phyloP scores from a whole-genome alignment of 1,139 yeast species.

The Kodamaea alishanica region DNA sequence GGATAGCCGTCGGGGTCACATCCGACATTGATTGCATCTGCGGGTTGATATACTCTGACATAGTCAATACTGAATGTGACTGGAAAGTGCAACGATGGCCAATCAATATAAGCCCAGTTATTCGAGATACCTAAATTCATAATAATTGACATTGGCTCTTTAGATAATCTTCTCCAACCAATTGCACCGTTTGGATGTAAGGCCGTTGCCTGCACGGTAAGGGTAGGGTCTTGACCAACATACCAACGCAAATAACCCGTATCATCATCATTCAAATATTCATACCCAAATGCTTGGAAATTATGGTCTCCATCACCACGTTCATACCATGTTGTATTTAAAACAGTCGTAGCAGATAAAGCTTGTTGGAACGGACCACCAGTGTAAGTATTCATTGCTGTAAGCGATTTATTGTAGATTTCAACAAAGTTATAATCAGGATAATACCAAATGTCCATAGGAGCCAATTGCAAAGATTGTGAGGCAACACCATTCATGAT shows the following conservation, averaged over 20 bases:
- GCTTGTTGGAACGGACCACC: constrained; percentile 91
- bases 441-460: constrained; percentile 80
- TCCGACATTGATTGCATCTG: constrained; percentile 45
- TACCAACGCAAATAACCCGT: constrained; percentile 81
- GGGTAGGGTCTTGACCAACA: constrained; percentile 66
- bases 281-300: constrained; percentile 76
- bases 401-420: constrained; percentile 55
- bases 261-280: constrained; percentile 63
- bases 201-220: constrained; percentile 58
- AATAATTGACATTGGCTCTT: constrained; percentile 83
- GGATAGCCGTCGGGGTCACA: constrained; percentile 79
- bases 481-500: constrained; percentile 63
- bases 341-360: constrained; percentile 65
- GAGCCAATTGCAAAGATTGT: constrained; percentile 81
- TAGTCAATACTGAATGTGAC: constrained; percentile 65
- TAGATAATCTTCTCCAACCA: constrained; percentile 68
- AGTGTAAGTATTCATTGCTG: constrained; percentile 69
- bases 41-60: constrained; percentile 76
- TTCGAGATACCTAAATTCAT: constrained; percentile 77
- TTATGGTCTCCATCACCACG: constrained; percentile 38
- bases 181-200: constrained; percentile 81
- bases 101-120: constrained; percentile 80
- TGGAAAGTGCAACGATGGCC: constrained; percentile 71
- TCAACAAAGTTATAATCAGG: constrained; percentile 75
- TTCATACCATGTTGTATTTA: constrained; percentile 76